A percentile compares a stretch with the other conserved stretches of the same genome.
phyloP scores from a whole-genome alignment of 2,329 filamentous ascomycete genomes.

The Aspergillus terreus region DNA sequence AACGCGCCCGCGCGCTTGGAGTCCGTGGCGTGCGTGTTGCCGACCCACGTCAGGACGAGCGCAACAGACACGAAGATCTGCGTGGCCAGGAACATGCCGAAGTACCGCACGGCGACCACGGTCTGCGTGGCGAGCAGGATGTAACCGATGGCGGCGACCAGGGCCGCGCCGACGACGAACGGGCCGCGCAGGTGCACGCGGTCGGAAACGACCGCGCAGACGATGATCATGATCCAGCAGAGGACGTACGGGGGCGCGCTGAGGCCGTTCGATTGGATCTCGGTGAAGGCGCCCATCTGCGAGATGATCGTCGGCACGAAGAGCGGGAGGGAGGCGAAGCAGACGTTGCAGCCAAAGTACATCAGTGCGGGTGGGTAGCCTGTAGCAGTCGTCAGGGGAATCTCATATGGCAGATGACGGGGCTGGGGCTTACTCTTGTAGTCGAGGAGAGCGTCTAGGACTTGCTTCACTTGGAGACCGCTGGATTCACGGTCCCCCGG shows the following conservation, averaged over 20 bases:
- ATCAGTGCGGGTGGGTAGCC: conserved; percentile 14
- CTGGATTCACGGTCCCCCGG: conserved; percentile 19
- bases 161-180: conserved; percentile 33
- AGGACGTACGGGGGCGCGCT: conserved; percentile 41
- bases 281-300: conserved; percentile 33
- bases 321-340: conserved; percentile 28
- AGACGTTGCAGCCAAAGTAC: conserved; percentile 29
- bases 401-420: neutral
- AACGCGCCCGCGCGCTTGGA: conserved; percentile 35
- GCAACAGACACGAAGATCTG: conserved; percentile 36
- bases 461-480: conserved; percentile 14
- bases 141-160: conserved; percentile 38
- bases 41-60: conserved; percentile 35
- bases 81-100: conserved; percentile 38
- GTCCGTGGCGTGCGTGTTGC: conserved; percentile 36
- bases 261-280: conserved; percentile 35
- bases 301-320: conserved; percentile 32
- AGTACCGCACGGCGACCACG: conserved; percentile 31
- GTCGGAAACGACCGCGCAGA: conserved; percentile 35
- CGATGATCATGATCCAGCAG: conserved; percentile 39
- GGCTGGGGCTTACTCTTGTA: conserved; percentile 6
- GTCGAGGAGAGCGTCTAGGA: conserved; percentile 13
- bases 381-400: neutral
- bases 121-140: conserved; percentile 38
- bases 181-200: conserved; percentile 36